A percentile compares a stretch with the other conserved stretches of the same genome.
phyloP scores from a whole-genome alignment of 164 flowering plant species.

The Tinospora cordifolia region DNA sequence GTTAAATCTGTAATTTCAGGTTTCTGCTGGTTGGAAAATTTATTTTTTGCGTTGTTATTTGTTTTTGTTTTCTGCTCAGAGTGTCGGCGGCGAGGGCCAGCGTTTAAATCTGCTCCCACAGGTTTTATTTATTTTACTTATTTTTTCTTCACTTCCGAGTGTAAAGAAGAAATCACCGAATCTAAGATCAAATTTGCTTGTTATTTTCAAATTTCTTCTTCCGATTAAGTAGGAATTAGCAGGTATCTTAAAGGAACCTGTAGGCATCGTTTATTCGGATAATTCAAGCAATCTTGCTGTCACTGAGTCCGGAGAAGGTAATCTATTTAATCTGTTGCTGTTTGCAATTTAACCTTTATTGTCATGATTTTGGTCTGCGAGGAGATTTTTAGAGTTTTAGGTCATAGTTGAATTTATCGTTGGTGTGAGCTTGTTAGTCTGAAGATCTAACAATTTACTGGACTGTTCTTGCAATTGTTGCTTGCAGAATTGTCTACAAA shows the following conservation, averaged over 20 bases:
- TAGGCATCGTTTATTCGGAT: conserved; percentile 39
- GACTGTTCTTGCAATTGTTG: background rate
- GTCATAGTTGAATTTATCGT: too few species aligned
- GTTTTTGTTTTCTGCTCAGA: too few species aligned
- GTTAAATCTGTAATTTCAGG: background rate
- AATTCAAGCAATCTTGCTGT: conserved; percentile 14
- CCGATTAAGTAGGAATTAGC: conserved; percentile 40
- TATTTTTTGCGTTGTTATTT: too few species aligned
- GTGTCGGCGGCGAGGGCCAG: too few species aligned
- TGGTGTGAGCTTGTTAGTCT: too few species aligned
- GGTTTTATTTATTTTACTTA: conserved; percentile 30
- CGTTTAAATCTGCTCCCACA: conserved; percentile 62
- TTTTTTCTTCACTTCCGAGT: background rate
- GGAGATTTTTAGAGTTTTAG: too few species aligned
- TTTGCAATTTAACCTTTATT: background rate
- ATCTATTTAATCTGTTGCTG: background rate
- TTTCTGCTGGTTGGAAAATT: too few species aligned
- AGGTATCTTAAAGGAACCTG: conserved; percentile 43
- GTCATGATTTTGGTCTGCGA: background rate
- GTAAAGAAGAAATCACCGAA: conserved; percentile 11
- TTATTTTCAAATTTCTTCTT: conserved; percentile 14
- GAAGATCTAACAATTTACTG: too few species aligned
- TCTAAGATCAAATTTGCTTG: conserved; percentile 37
- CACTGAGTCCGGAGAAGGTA: conserved; percentile 17
- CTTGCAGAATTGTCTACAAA: conserved; percentile 31